phyloP scores from a whole-genome alignment of 208 protist genomes.

The Trypanosoma grayi region DNA sequence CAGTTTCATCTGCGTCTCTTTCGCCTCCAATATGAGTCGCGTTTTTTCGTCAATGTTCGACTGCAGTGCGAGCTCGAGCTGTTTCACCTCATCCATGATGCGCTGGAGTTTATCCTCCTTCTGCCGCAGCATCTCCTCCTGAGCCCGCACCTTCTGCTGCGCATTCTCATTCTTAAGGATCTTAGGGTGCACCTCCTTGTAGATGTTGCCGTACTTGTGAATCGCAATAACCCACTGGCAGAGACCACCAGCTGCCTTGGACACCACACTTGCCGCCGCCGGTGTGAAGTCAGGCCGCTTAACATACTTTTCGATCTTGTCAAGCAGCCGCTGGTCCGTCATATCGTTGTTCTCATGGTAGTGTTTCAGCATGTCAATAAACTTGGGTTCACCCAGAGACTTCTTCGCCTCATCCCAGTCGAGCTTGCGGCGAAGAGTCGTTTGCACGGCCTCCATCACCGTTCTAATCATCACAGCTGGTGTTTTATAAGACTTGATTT shows the following conservation, averaged over 20 bases:
- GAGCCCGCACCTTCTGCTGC: slow-evolving; percentile 89
- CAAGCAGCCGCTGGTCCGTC: slow-evolving; percentile 94
- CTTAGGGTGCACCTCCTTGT: slow-evolving; percentile 97
- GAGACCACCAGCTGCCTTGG: slow-evolving; percentile 93
- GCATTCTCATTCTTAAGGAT: slow-evolving; percentile 94
- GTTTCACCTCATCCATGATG: slow-evolving; percentile 91
- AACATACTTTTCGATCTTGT: slow-evolving; percentile 95
- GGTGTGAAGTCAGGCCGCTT: slow-evolving; percentile 93
- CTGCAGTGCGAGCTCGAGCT: slow-evolving; percentile 91
- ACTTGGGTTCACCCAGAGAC: slow-evolving; percentile 95
- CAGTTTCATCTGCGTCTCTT: slow-evolving; percentile 96
- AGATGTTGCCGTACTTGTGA: slow-evolving; percentile 96
- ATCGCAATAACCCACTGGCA: slow-evolving; percentile 98
- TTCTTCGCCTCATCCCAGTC: slow-evolving; percentile 97
- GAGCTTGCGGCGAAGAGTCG: slow-evolving; percentile 90
- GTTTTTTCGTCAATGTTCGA: slow-evolving; percentile 93
- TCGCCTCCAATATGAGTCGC: slow-evolving; percentile 87
- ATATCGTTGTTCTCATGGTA: slow-evolving; percentile 97
- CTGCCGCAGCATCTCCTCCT: slow-evolving; percentile 93
- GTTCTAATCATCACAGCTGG: slow-evolving; percentile 94
- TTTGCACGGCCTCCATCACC: slow-evolving; percentile 97
- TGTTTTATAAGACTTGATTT: slow-evolving; percentile 97
- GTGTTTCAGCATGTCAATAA: slow-evolving; percentile 95
- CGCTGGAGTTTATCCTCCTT: slow-evolving; percentile 93
- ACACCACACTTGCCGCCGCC: slow-evolving; percentile 89